Percentiles rank a stretch among this genome's conserved stretches.
Evolutionary conservation across 2,329 filamentous ascomycete genomes (phyloP).

Genomic region (Rachicladosporium sp.): DNA sequence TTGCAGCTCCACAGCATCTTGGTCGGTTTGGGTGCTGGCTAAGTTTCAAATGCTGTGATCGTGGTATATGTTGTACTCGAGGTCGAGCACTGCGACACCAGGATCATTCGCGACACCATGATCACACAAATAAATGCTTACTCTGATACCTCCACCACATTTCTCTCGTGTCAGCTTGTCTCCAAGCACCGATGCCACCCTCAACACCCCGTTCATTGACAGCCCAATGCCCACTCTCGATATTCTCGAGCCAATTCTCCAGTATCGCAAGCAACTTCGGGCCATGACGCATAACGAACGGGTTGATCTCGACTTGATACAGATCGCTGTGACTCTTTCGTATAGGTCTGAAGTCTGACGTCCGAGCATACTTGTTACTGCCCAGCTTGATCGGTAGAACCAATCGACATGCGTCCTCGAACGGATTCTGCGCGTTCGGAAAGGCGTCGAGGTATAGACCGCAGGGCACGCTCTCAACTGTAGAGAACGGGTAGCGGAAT

Average conservation of each 20-base stretch:
- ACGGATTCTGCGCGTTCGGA: slow-evolving; percentile 22
- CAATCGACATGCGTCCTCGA: slow-evolving; percentile 23
- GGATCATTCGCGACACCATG: too few species aligned
- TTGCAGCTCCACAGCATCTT: too few species aligned
- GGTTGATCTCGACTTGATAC: slow-evolving; percentile 23
- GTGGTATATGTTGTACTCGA: too few species aligned
- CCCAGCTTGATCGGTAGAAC: slow-evolving; percentile 21
- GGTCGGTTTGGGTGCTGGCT: too few species aligned
- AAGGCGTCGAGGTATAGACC: slow-evolving; percentile 24
- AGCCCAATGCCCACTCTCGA: slow-evolving; percentile 22
- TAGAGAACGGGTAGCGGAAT: slow-evolving; percentile 23
- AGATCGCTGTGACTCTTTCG: slow-evolving; percentile 19
- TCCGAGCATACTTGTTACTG: slow-evolving; percentile 19
- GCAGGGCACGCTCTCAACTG: slow-evolving; percentile 20
- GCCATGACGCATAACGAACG: slow-evolving; percentile 22
- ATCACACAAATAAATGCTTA: slow-evolving; percentile 14
- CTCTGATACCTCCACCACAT: slow-evolving; percentile 23
- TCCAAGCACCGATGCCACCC: slow-evolving; percentile 22
- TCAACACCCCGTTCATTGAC: slow-evolving; percentile 20
- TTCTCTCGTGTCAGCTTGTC: slow-evolving; percentile 21
- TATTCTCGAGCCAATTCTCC: slow-evolving; percentile 21
- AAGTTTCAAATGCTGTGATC: too few species aligned
- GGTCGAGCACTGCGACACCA: too few species aligned
- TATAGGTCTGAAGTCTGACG: slow-evolving; percentile 19
- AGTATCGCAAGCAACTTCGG: slow-evolving; percentile 21